Base-by-base conservation (phyloP, 1,284 basidiomycete species). In the Cerioporus squamosus region DNA sequence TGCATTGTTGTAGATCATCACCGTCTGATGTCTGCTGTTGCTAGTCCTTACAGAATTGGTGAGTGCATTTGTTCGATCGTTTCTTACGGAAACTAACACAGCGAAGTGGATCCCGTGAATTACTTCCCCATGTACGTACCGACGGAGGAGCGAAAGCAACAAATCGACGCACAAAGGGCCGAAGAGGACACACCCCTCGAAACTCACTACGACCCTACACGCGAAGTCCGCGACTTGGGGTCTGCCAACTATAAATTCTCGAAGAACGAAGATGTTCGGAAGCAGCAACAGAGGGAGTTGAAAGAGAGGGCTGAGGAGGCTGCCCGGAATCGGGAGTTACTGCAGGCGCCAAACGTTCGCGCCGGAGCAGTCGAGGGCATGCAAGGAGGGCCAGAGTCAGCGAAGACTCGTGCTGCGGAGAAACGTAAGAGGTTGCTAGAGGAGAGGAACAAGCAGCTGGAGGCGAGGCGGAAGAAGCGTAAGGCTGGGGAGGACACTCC, bases 231-330 rank as follows among this genome's bases (percentile, higher is more conserved):
- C 8, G 84, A 89, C n/a, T 89, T 89, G 68, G 96, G 93, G 33
- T 95, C 95, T 0, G 95, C 86, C 0, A 93, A 91, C 75, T 97
- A 96, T 71, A 87, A 91, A 68, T 96, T 98, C 72, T 91, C 93
- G 2, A 81, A 73, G 1, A 93, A 97, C 67, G 91, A 94, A 66
- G 87, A 90, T 58, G 83, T 81, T 29, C 82, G 96, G 33, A 74
- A 75, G 61, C 75, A 77, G 53, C 89, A 97, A 74, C 91, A 95
- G 91, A 89, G 91, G 50, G 87, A 88, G 50, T 74, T 98, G 15
- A 83, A 81, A 45, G 71, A 77, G 8, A 80, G 82, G 12, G 78
- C 93, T 40, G 79, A 81, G 22, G 92, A 95, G 70, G 98, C 96
- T 1, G 83, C 85, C 65, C 75, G 76, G 55, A 82, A 79, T 5